Percentiles rank a stretch among this genome's conserved stretches.
Conservation (phyloP, 164 flowering plant species). For the Berberis vulgaris region DNA sequence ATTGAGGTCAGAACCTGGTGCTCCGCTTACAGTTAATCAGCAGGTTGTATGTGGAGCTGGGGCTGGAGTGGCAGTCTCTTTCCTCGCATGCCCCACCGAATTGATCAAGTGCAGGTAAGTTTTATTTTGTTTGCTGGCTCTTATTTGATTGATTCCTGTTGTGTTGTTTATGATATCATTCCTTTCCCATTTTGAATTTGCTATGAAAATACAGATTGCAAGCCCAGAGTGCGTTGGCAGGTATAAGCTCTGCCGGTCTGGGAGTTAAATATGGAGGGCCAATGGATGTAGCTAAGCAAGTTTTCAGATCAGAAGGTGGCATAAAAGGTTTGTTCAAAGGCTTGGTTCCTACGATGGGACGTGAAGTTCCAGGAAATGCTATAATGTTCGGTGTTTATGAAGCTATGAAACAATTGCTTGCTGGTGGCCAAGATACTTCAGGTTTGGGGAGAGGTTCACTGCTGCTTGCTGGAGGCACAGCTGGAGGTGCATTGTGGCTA, state of each 20-base stretch:
- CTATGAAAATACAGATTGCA: slow-evolving; percentile 56
- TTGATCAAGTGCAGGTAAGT: slow-evolving; percentile 92
- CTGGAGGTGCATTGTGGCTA: slow-evolving; percentile 87
- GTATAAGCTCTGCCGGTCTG: slow-evolving; percentile 31
- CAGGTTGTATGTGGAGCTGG: slow-evolving; percentile 82
- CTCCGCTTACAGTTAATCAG: slow-evolving; percentile 61
- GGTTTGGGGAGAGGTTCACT: slow-evolving; percentile 68
- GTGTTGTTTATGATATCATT: neutral
- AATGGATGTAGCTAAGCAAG: slow-evolving; percentile 87
- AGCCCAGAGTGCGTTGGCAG: slow-evolving; percentile 81
- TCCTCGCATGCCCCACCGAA: slow-evolving; percentile 95
- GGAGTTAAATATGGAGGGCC: slow-evolving; percentile 89
- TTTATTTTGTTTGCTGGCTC: neutral
- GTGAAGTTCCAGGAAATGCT: slow-evolving; percentile 98
- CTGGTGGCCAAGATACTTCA: slow-evolving; percentile 91
- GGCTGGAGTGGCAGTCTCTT: slow-evolving; percentile 90
- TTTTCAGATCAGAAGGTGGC: slow-evolving; percentile 78
- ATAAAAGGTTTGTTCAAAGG: slow-evolving; percentile 79
- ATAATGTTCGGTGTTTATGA: slow-evolving; percentile 93
- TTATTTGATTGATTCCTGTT: neutral
- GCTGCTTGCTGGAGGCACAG: slow-evolving; percentile 81
- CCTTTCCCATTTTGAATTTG: neutral
- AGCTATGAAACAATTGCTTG: slow-evolving; percentile 54
- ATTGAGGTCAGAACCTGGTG: slow-evolving; percentile 77
- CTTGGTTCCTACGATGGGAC: slow-evolving; percentile 76